Evolutionary conservation across 1,284 basidiomycete species (phyloP), one percentile per base, ranked within the genome.

Genomic region (Lentinula novae-zelandiae): DNA sequence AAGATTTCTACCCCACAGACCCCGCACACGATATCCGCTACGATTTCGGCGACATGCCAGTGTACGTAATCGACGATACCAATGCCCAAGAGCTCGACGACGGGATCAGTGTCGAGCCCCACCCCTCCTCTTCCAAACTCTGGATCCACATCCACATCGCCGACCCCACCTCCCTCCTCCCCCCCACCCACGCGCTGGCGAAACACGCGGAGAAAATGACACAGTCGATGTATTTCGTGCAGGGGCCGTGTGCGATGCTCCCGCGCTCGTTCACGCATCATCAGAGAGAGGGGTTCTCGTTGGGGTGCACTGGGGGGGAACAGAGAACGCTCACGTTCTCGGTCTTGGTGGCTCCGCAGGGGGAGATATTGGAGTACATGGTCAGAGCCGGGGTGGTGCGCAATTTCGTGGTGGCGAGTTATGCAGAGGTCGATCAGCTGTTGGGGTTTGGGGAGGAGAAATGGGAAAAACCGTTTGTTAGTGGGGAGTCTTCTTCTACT

Each of bases 121-220:
- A 38, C 20, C 73, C 79, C 8, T 83, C 89, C 53, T 83, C 85
- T 2, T 82, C 13, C 2, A 34, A 76, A 61, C 68, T 77, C 57
- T 99, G 97, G 97, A 69, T 97, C 13, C 96, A 98, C 68, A 79
- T 92, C 17, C 96, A 99, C 70, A 82, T 99, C 59, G 96, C 97
- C 7, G 96, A 99, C 71, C 96, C 96, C 0, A 96, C 94, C 0
- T 78, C 89, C 1, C 70, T 89, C 61, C 76, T 99, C n/a, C 85
- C 86, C 15, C 89, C 87, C 0, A 81, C 79, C 0, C 87, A 95
- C 70, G 65, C 75, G 1, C 69, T 93, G 1, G 79, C 87, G 0
- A 73, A 79, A 36, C 69, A 75, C 3, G 93, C 94, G 0, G 75
- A 80, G 9, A 72, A 75, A 42, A 75, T 78, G 58, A 75, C 75